Conservation (phyloP, 257 asterid species). For the Solanum pimpinellifolium region DNA sequence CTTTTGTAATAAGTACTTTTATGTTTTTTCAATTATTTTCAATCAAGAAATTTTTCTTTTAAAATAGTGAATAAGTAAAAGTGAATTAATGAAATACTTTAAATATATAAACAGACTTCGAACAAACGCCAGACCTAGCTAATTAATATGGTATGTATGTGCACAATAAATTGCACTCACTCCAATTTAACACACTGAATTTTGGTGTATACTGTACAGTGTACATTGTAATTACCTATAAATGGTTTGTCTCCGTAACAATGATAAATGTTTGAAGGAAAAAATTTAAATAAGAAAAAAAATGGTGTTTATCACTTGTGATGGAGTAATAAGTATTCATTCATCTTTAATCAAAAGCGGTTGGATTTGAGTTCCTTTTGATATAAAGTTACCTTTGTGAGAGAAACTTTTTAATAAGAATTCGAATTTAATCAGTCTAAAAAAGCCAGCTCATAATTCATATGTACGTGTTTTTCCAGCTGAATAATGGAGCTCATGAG, state of each 20-base stretch:
- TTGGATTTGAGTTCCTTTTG: too few relatives aligned
- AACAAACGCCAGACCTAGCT: background rate
- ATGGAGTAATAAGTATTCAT: too few relatives aligned
- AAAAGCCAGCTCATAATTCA: background rate
- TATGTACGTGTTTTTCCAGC: background rate
- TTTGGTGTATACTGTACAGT: background rate
- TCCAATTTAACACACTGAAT: background rate
- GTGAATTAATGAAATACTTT: background rate
- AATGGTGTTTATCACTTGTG: background rate
- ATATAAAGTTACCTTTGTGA: fast-evolving
- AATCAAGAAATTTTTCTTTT: too few relatives aligned
- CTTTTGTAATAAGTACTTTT: background rate
- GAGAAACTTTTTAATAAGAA: fast-evolving
- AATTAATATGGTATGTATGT: background rate
- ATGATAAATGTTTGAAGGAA: background rate
- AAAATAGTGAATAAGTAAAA: background rate
- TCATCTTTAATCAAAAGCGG: too few relatives aligned
- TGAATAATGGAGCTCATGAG: background rate
- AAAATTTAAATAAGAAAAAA: background rate
- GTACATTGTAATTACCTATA: background rate
- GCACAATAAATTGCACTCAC: background rate
- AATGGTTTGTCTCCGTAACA: background rate
- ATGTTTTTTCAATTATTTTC: background rate
- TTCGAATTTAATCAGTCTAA: fast-evolving
- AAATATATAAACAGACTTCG: background rate